Evolutionary conservation across 352 stramenopile species (phyloP).

Genomic region (Pythium chondricola): DNA sequence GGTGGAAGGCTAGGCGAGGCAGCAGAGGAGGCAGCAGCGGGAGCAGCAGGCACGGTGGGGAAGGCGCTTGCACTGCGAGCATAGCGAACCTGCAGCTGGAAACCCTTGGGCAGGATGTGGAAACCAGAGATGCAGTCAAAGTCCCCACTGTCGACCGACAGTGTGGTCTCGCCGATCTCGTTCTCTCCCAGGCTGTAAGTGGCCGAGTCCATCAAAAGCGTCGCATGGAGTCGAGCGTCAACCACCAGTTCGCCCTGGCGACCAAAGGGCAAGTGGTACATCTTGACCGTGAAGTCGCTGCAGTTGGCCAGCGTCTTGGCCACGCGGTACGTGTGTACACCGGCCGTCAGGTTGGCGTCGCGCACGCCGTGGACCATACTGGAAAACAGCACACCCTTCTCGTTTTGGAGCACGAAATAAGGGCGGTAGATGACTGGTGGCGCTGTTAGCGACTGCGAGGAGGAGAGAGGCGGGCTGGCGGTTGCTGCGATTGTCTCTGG

Average conservation of each 20-base stretch:
- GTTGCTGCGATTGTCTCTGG: slow-evolving; percentile 2
- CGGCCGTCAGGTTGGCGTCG: slow-evolving; percentile 47
- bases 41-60: slow-evolving; percentile 22
- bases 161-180: slow-evolving; percentile 34
- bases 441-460: slow-evolving; percentile 2
- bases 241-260: slow-evolving; percentile 79
- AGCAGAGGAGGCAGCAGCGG: background rate
- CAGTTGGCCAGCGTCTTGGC: slow-evolving; percentile 52
- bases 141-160: slow-evolving; percentile 62
- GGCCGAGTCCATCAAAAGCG: slow-evolving; percentile 56
- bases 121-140: slow-evolving; percentile 77
- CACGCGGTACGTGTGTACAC: slow-evolving; percentile 61
- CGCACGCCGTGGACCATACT: slow-evolving; percentile 80
- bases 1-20: slow-evolving; percentile 8
- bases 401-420: slow-evolving; percentile 84
- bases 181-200: slow-evolving; percentile 12
- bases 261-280: slow-evolving; percentile 86
- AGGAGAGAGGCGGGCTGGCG: background rate
- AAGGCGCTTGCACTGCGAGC: slow-evolving; percentile 46
- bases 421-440: slow-evolving; percentile 42
- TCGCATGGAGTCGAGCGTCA: slow-evolving; percentile 64
- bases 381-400: slow-evolving; percentile 82
- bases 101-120: slow-evolving; percentile 63
- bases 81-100: slow-evolving; percentile 52
- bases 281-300: slow-evolving; percentile 70